These are phyloP conservation scores for Hypoxylon sp. DNA, from an alignment of 2,329 filamentous ascomycete species.

Conservation along the genomic window DNA sequence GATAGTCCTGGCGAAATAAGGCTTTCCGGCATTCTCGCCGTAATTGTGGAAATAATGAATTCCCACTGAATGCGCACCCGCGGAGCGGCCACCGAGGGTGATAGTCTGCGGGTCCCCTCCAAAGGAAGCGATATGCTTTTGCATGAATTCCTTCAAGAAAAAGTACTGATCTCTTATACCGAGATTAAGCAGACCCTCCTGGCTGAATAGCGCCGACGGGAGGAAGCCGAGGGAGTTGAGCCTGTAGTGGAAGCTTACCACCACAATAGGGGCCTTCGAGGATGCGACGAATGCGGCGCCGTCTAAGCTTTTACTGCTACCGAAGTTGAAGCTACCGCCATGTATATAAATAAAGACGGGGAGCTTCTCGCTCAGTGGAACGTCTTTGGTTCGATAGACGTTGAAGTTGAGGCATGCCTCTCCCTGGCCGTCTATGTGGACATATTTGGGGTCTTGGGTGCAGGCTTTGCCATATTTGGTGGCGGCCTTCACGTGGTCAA, in stretches of 20 bases:
- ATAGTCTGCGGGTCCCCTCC: constrained; percentile 32
- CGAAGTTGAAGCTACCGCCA: constrained; percentile 48
- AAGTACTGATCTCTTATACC: constrained; percentile 36
- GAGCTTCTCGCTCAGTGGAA: constrained; percentile 47
- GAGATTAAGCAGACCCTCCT: constrained; percentile 39
- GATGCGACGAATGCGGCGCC: constrained; percentile 43
- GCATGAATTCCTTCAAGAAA: constrained; percentile 33
- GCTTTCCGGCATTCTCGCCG: constrained; percentile 40
- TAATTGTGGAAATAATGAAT: constrained; percentile 52
- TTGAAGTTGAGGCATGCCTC: constrained; percentile 53
- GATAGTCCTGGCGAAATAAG: constrained; percentile 47
- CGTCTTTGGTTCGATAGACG: constrained; percentile 48
- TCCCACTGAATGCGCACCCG: constrained; percentile 46
- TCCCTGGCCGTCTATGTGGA: constrained; percentile 38
- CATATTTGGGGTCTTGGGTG: constrained; percentile 48
- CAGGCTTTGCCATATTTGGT: constrained; percentile 52
- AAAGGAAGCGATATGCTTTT: constrained; percentile 33
- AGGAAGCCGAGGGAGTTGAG: constrained; percentile 43
- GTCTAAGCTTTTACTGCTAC: constrained; percentile 48
- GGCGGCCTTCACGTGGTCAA: constrained; percentile 51
- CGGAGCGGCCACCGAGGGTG: constrained; percentile 37
- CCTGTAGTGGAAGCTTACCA: constrained; percentile 43
- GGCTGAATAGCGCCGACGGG: constrained; percentile 32
- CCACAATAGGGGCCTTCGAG: constrained; percentile 39
- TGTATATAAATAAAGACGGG: constrained; percentile 53